These are phyloP conservation scores for Coccinonectria pachysandricola DNA, from an alignment of 2,329 filamentous ascomycete genomes.

Conservation along the genomic window DNA sequence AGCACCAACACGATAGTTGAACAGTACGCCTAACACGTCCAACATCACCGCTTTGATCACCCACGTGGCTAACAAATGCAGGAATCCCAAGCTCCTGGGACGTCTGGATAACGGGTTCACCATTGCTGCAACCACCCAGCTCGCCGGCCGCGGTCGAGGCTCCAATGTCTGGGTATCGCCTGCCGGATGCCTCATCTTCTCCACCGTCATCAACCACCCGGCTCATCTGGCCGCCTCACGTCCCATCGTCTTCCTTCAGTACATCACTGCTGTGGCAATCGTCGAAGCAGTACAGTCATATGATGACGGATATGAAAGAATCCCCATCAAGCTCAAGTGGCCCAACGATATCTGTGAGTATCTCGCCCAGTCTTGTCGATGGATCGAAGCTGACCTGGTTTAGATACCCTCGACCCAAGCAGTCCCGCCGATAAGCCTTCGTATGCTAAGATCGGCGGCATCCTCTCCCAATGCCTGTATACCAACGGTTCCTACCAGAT, in stretches of 20 bases:
- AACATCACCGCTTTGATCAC: too few relatives aligned
- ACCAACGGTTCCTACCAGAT: constrained; percentile 68
- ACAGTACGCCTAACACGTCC: too few relatives aligned
- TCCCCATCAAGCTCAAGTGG: constrained; percentile 90
- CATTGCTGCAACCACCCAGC: constrained; percentile 73
- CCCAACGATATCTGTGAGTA: constrained; percentile 80
- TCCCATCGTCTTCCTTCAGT: constrained; percentile 89
- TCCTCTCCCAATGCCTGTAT: constrained; percentile 84
- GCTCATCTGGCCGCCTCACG: constrained; percentile 59
- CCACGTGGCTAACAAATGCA: too few relatives aligned
- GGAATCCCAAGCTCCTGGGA: constrained; percentile 67
- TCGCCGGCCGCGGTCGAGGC: constrained; percentile 80
- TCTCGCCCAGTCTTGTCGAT: too few relatives aligned
- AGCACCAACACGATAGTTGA: constrained; percentile 91
- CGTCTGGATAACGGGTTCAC: constrained; percentile 80
- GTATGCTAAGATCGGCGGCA: constrained; percentile 87
- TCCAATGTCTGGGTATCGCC: constrained; percentile 93
- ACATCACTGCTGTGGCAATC: constrained; percentile 79
- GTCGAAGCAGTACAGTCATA: constrained; percentile 76
- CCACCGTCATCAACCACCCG: constrained; percentile 75
- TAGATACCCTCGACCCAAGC: constrained; percentile 56
- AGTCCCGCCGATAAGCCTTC: constrained; percentile 33
- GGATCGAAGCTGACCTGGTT: too few relatives aligned
- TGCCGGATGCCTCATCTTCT: constrained; percentile 77
- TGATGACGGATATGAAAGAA: constrained; percentile 58